Base-by-base conservation (phyloP, 1,139 yeast species). In the Kluyveromyces sp. region DNA sequence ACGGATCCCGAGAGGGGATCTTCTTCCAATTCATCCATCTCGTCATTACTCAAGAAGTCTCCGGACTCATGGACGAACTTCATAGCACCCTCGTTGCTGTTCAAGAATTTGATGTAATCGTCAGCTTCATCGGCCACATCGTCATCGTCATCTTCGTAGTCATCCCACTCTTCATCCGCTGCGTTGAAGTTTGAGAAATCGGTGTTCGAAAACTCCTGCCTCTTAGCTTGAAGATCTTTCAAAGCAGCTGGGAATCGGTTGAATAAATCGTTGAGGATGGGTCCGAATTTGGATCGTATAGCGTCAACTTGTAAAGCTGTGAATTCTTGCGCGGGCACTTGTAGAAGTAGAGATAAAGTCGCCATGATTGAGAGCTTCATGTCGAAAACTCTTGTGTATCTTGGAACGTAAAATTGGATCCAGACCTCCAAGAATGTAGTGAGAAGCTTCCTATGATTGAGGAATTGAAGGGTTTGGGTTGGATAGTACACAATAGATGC, bases 1-100 rank as follows among this genome's bases (percentile, higher is more conserved):
- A 95, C 81, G 2, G 88, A 82, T 41, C 82, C 79, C 3, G 83
- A 76, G 51, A 86, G 71, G 3, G 95, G 89, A 63, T 92, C 96
- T 56, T 88, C 96, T 20, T 73, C 75, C 4, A 84, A 62, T 33
- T 73, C 78, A 20, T 79, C 86, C 39, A 77, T 78, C 29, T 66
- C 67, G 30, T 70, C 72, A 6, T 45, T 46, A 2, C 55, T 61
- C 36, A 65, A 71, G 43, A 65, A 70, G 44, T 65, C 69, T n/a
- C 43, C 46, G 3, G 41, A 12, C 13, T 56, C 58, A 11, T 57
- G 57, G 7, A 56, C 60, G 17, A 61, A 67, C 51, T 70, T 68
- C 43, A 69, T 56, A 44, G 64, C 72, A 43, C 58, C 66, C 42
- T 71, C 69, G 54, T 73, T 75, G 39, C 64, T 64, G 41, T 70